phyloP scores from a whole-genome alignment of 768 basidiomycete species.

The Rhodocollybia butyracea region DNA sequence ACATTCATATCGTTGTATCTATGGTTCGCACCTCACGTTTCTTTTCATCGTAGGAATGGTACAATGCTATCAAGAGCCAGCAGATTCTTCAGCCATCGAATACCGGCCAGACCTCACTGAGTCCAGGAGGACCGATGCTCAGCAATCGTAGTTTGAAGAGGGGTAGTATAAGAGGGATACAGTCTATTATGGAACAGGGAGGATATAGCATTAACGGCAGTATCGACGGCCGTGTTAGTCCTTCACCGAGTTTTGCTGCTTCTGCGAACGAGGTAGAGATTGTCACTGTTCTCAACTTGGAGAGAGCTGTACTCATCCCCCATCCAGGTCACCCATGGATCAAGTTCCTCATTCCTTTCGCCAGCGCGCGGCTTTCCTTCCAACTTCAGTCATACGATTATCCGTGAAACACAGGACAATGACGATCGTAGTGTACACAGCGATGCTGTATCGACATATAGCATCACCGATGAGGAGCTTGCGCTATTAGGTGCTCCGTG shows the following conservation, averaged over 20 bases:
- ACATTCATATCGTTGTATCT: conserved; percentile 10
- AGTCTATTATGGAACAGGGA: conserved; percentile 69
- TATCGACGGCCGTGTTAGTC: conserved; percentile 87
- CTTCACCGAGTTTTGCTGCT: conserved; percentile 90
- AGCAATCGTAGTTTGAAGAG: conserved; percentile 85
- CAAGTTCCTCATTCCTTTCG: conserved; percentile 67
- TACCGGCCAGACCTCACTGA: conserved; percentile 52
- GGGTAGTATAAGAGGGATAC: conserved; percentile 86
- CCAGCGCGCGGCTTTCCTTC: conserved; percentile 95
- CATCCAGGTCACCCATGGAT: conserved; percentile 56
- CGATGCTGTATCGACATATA: conserved; percentile 71
- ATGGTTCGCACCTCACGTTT: not conserved
- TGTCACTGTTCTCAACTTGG: not conserved
- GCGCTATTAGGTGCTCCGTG: conserved; percentile 95
- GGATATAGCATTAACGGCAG: conserved; percentile 83
- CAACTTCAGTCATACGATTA: conserved; percentile 94
- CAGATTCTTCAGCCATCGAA: conserved; percentile 84
- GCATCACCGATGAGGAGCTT: conserved; percentile 92
- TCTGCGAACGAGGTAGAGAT: conserved; percentile 81
- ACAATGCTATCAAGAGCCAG: conserved; percentile 84
- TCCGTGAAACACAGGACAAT: conserved; percentile 90
- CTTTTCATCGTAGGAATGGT: conserved; percentile 86
- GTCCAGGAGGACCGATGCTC: conserved; percentile 45
- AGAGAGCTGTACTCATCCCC: not conserved
- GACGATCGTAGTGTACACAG: conserved; percentile 71